Base-by-base conservation (phyloP, 2,329 filamentous ascomycete species). In the Pseudonectria foliicola region DNA sequence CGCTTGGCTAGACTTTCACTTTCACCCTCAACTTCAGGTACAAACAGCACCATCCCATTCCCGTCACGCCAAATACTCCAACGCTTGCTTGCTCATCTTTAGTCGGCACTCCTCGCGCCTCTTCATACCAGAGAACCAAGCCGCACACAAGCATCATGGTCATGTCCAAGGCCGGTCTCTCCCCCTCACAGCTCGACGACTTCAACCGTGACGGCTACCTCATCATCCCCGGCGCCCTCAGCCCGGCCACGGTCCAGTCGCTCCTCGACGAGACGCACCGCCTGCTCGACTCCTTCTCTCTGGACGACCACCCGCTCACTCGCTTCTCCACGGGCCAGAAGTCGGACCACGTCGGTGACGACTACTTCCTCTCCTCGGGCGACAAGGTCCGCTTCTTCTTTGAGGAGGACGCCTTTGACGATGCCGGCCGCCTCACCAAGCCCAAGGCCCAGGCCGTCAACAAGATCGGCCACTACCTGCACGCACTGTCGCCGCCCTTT, bases 331-430 rank as follows among this genome's bases (percentile, higher is more conserved):
- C 90, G 0, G 89, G 89, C 48, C 80, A 64, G 70, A 79, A 50
- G 64, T 72, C 55, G 29, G 74, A 80, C 41, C 90, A 96, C 63
- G 85, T 95, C 10, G 89, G 90, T 43, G 92, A 96, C 66, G 79
- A 84, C 56, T 98, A 98, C 71, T 96, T 98, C 66, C 77, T 96
- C 3, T 73, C 71, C 2, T 92, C 84, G 3, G 88, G 87, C 42
- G 85, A 96, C 69, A 90, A 95, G 64, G 70, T 96, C 42, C 83
- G 88, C 40, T 96, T 93, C 73, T 96, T 96, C 73, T 93, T 96
- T 62, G 90, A 96, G 63, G 87, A 93, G 62, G 89, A 92, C 62
- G 90, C 90, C 44, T 90, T 95, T 59, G 70, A 81, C 52, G 48
- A 66, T 8, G 52, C 62, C 0, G 82, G 85, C 26, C 63, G 66